Conservation (phyloP, 768 basidiomycete genomes). For the Cystobasidium tubakii region DNA sequence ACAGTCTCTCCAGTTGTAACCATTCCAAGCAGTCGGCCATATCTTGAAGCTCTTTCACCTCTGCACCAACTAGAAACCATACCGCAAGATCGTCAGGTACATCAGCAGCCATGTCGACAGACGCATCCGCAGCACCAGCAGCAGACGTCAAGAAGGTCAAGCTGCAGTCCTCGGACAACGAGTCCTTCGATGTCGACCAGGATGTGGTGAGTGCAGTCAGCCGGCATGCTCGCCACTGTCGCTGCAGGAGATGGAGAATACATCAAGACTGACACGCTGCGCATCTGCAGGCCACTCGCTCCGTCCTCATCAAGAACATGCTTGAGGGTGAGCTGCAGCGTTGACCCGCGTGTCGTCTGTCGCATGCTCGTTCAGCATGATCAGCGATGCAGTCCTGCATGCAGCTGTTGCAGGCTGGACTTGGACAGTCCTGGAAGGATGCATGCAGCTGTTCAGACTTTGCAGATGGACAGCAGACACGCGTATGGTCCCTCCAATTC, state of each 20-base stretch:
- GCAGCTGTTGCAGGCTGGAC: too few relatives aligned
- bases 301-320: conserved; percentile 98
- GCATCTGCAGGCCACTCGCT: conserved; percentile 56
- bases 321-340: conserved; percentile 70
- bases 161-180: conserved; percentile 63
- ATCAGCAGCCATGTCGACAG: conserved; percentile 25
- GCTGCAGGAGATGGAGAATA: too few relatives aligned
- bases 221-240: too few relatives aligned
- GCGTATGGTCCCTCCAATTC: too few relatives aligned
- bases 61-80: background rate
- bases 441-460: background rate
- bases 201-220: conserved; percentile 56
- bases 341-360: conserved; percentile 3
- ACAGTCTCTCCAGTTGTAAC: too few relatives aligned
- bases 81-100: background rate
- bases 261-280: too few relatives aligned
- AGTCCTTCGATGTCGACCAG: conserved; percentile 85
- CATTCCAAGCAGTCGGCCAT: too few relatives aligned
- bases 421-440: background rate
- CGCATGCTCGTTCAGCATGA: too few relatives aligned
- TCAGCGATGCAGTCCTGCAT: too few relatives aligned
- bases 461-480: background rate
- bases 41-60: background rate
- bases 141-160: conserved; percentile 39
- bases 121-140: conserved; percentile 14